Conservation (phyloP, 352 stramenopile genomes). For the Globisporangium splendens region DNA sequence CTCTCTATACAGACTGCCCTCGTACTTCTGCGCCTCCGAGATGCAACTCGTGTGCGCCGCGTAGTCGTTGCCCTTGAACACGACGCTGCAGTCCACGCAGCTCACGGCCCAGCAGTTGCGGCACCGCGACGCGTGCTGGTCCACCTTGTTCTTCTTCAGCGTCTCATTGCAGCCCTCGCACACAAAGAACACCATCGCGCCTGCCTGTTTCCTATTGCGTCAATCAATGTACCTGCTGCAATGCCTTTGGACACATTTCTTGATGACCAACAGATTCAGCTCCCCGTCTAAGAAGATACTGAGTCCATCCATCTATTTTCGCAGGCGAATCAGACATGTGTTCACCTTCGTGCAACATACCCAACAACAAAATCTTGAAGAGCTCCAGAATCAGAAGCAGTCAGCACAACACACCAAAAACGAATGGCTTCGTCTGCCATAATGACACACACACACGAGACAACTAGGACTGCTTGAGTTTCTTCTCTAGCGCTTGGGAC, state of each 20-base stretch:
- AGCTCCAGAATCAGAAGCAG: too few species aligned
- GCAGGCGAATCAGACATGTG: too few species aligned
- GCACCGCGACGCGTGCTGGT: conserved; percentile 80
- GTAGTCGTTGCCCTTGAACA: conserved; percentile 90
- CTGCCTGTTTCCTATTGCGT: background rate
- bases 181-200: conserved; percentile 81
- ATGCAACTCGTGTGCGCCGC: conserved; percentile 89
- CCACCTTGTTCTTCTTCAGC: conserved; percentile 94
- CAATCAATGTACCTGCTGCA: too few species aligned
- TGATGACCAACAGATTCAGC: background rate
- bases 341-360: too few species aligned
- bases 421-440: too few species aligned
- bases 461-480: conserved; percentile 7
- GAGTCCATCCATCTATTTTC: too few species aligned
- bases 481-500: background rate
- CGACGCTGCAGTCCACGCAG: conserved; percentile 91
- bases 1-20: conserved; percentile 83
- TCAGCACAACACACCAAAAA: too few species aligned
- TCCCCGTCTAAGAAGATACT: too few species aligned
- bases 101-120: conserved; percentile 90
- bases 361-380: too few species aligned
- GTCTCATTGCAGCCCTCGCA: conserved; percentile 90
- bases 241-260: background rate
- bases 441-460: too few species aligned
- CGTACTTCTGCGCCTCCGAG: conserved; percentile 93